Conservation (phyloP, 495 filamentous ascomycete genomes). For the Penicillium tannophilum region DNA sequence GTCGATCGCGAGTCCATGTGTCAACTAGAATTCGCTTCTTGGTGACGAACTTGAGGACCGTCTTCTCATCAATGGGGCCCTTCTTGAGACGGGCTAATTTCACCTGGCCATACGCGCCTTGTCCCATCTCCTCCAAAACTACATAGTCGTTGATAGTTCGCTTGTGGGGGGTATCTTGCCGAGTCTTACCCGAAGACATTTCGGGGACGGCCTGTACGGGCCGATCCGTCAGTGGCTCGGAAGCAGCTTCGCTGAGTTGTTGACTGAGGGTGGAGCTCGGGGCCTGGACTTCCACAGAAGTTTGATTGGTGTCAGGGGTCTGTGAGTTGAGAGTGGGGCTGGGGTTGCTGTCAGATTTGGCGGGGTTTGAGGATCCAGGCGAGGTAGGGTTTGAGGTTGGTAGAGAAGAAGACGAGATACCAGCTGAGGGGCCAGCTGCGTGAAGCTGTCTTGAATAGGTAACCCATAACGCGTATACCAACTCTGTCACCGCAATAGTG, state of each 20-base stretch:
- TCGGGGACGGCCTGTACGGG: constrained; percentile 46
- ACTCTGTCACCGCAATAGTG: constrained; percentile 60
- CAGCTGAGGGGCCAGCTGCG: constrained; percentile 58
- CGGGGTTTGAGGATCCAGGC: constrained; percentile 7
- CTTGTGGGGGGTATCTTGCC: constrained; percentile 53
- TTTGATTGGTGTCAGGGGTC: constrained; percentile 16
- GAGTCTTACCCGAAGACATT: constrained; percentile 33
- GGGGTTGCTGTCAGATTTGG: constrained; percentile 10
- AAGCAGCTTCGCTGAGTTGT: constrained; percentile 74
- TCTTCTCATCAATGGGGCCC: constrained; percentile 65
- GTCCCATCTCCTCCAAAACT: constrained; percentile 97
- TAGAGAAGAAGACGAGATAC: constrained; percentile 45
- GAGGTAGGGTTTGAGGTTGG: constrained; percentile 25
- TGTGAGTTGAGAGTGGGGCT: constrained; percentile 5
- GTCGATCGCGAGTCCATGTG: constrained; percentile 94
- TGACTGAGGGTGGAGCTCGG: constrained; percentile 73
- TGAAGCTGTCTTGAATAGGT: constrained; percentile 95
- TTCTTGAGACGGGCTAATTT: constrained; percentile 92
- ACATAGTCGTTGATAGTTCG: constrained; percentile 88
- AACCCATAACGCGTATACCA: constrained; percentile 95
- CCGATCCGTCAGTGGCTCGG: constrained; percentile 50
- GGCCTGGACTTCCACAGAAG: constrained; percentile 32
- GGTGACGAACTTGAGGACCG: constrained; percentile 97
- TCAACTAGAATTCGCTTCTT: constrained; percentile 97
- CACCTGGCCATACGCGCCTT: constrained; percentile 96